Evolutionary conservation across 2,329 filamentous ascomycete species (phyloP).

Genomic region (Pezicula neosporulosa): DNA sequence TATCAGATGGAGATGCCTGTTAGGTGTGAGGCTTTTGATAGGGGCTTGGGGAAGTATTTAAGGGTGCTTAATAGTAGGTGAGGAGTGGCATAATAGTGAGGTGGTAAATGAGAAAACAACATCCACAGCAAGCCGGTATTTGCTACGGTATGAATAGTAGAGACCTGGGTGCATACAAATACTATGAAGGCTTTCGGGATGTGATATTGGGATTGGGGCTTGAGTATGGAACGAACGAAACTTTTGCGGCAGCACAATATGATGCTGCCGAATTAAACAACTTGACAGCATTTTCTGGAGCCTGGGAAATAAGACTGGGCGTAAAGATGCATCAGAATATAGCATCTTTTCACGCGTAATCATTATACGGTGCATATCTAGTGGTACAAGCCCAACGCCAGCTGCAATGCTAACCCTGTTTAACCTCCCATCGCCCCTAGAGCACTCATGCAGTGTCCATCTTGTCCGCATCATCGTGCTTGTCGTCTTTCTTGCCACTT

Average conservation of each 20-base stretch:
- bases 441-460: constrained; percentile 78
- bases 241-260: not conserved
- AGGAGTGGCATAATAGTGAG: constrained; percentile 34
- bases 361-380: constrained; percentile 19
- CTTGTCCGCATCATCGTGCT: constrained; percentile 64
- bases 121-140: no score
- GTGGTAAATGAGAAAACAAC: not conserved
- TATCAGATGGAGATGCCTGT: constrained; percentile 98
- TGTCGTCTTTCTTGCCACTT: constrained; percentile 44
- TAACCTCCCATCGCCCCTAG: constrained; percentile 6
- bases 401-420: constrained; percentile 23
- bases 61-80: constrained; percentile 62
- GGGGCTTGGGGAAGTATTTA: constrained; percentile 78
- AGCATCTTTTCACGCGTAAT: no score
- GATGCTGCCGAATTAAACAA: constrained; percentile 6
- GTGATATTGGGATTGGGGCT: not conserved
- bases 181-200: no score
- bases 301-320: no score
- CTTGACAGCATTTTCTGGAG: constrained; percentile 10
- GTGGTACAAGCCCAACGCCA: constrained; percentile 31
- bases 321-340: no score
- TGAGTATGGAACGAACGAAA: not conserved
- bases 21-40: constrained; percentile 90
- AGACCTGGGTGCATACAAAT: no score
- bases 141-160: no score